Percentiles rank a stretch among this genome's conserved stretches.
Evolutionary conservation across 2,329 filamentous ascomycete genomes (phyloP).

Genomic region (Xylaria sp.): DNA sequence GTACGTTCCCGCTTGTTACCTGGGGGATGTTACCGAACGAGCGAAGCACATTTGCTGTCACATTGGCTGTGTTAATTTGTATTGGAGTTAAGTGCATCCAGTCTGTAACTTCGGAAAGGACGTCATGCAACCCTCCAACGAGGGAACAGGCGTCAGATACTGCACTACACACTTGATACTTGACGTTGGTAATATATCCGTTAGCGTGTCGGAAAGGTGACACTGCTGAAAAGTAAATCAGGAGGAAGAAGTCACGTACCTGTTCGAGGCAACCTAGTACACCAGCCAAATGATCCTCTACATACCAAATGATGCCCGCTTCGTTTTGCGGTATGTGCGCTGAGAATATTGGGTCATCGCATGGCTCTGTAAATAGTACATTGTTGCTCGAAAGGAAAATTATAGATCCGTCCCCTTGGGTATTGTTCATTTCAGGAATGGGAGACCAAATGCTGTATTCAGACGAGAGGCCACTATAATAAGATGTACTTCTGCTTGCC

Average conservation of each 20-base stretch:
- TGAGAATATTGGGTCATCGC: slow-evolving; percentile 16
- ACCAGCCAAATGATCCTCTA: not conserved
- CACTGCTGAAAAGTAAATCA: too few species aligned
- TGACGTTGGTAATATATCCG: not conserved
- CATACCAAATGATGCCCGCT: not conserved
- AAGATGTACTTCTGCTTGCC: not conserved
- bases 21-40: not conserved
- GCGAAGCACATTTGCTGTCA: not conserved
- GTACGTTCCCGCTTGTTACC: not conserved
- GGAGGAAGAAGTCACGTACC: not conserved
- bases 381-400: slow-evolving; percentile 7
- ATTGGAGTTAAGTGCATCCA: not conserved
- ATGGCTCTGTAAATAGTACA: not conserved
- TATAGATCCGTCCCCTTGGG: slow-evolving; percentile 6
- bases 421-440: not conserved
- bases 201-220: not conserved
- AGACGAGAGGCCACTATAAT: not conserved
- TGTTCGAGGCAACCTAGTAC: slow-evolving; percentile 18
- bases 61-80: not conserved
- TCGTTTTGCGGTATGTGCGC: not conserved
- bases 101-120: not conserved
- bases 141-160: not conserved
- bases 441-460: not conserved
- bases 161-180: slow-evolving; percentile 5
- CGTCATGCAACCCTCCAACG: not conserved